Evolutionary conservation across 1,284 basidiomycete species (phyloP), one percentile per base, ranked within the genome.

Genomic region (Lignosus rhinocerotis): DNA sequence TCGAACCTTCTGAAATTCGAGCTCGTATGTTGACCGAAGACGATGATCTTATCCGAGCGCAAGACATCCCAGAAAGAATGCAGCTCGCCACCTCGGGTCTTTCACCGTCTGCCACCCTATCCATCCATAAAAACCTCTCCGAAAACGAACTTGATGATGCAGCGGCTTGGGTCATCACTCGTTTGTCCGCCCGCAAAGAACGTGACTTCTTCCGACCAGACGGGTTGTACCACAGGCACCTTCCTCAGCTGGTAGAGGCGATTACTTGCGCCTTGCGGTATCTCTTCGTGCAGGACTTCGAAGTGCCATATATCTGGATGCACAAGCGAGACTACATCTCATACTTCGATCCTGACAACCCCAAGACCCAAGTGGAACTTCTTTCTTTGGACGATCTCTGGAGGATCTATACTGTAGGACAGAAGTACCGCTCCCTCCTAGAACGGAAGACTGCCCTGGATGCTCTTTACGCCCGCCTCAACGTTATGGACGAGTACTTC

Each of bases 1-100:
- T 99, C 67, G 97, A 99, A 72, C 97, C 97, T 0, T 93, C 95
- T 7, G 94, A 98, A 79, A 98, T 99, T 70, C 88, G 88, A 63
- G 92, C 90, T 60, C 86, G 93, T 52, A 83, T 96, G 78, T 78
- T 99, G 45, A 98, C 95, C 4, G 94, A 96, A 64, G 95, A 94
- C 62, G 97, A 99, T 73, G 93, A 97, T 69, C 80, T 95, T 53
- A 95, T 98, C 66, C 90, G 95, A 55, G 86, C 83, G 19, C 86
- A 87, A 70, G 97, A 99, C 75, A 87, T 94, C 44, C 97, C 97
- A 0, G 97, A 99, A 73, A 90, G 97, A 49, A 94, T 98, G 86
- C 97, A 99, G 73, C 84, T 99, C 31, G 85, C 89, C 16, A 92
- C 90, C n/a, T 93, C 92, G 30, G 92, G 92, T 0, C 75, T 97